These are phyloP conservation scores for Pseudomassariella vexata DNA, from an alignment of 2,329 filamentous ascomycete species.

Conservation along the genomic window DNA sequence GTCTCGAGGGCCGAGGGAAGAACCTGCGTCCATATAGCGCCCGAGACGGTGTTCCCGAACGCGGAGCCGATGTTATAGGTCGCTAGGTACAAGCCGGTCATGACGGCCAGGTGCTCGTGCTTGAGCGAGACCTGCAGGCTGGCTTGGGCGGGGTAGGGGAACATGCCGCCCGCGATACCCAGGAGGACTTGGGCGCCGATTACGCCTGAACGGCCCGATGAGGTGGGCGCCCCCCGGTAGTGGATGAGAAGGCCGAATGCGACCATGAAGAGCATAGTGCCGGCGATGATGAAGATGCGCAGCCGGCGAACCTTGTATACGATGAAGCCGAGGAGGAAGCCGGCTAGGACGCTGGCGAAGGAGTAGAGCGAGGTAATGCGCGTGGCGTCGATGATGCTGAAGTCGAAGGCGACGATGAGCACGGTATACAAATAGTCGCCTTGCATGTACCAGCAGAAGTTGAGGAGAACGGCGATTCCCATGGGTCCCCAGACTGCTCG, in stretches of 20 bases:
- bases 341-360: too few relatives aligned
- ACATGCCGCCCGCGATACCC: conserved; percentile 51
- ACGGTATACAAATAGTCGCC: conserved; percentile 33
- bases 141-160: conserved; percentile 56
- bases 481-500: conserved; percentile 33
- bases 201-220: conserved; percentile 47
- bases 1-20: conserved; percentile 47
- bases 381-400: conserved; percentile 46
- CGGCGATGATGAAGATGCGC: conserved; percentile 37
- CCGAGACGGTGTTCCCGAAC: conserved; percentile 53
- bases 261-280: conserved; percentile 48
- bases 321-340: too few relatives aligned
- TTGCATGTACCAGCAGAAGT: conserved; percentile 31
- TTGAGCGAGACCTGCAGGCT: conserved; percentile 30
- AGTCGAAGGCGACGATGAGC: conserved; percentile 36
- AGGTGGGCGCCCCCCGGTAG: conserved; percentile 46
- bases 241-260: conserved; percentile 54
- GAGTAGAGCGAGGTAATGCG: too few relatives aligned
- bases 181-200: conserved; percentile 60
- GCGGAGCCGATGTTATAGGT: conserved; percentile 50
- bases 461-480: too few relatives aligned
- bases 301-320: too few relatives aligned
- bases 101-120: conserved; percentile 57
- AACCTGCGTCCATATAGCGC: conserved; percentile 58
- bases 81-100: conserved; percentile 42